Base-by-base conservation (phyloP, 2,329 filamentous ascomycete species). In the Apiospora hydei region DNA sequence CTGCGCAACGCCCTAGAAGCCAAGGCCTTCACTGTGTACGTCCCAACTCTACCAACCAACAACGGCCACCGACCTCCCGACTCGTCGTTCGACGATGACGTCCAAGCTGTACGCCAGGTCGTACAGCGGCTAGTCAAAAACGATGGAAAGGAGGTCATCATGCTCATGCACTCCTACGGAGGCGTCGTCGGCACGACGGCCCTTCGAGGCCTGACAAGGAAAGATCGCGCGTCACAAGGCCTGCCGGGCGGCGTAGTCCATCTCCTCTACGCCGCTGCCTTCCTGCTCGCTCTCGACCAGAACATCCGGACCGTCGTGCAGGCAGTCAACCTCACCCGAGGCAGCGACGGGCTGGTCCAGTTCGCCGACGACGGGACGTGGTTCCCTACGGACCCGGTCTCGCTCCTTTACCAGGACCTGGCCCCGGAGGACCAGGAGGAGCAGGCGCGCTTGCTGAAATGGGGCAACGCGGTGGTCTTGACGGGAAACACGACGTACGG, bases 241-340 rank as follows among this genome's bases (percentile, higher is more conserved):
- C 79, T 82, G 72, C 80, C 78, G 70, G 84, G 84, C 2, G 83
- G 83, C 0, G 75, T 85, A 1, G 74, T 81, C 4, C 78, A 76
- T 71, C 72, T 78, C 21, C 81, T 76, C 7, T 84, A 83, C 70
- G 77, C 77, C 72, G 77, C 79, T 1, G 75, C 75, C 21, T 47
- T 81, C 16, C 69, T 81, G 6, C 73, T 49, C 46, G 46, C 46
- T 0, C 46, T 49, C 21, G 7, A 49, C 46, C 46, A 49, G 46
- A 49, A 11, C 21, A n/a, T 49, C 21, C 46, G 21, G 8, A 49
- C 46, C 21, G 46, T 49, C 21, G 46, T 49, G 7, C 46, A n/a
- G 21, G 6, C 21, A 7, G 46, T 49, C 46, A 49, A n/a, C 21
- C 46, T 49, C 7, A 21, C 46, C 34, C 34, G 34, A 8, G 46